Evolutionary conservation across 768 basidiomycete genomes (phyloP), one percentile per base, ranked within the genome.

Genomic region (button mushroom (Agaricus bisporus)): DNA sequence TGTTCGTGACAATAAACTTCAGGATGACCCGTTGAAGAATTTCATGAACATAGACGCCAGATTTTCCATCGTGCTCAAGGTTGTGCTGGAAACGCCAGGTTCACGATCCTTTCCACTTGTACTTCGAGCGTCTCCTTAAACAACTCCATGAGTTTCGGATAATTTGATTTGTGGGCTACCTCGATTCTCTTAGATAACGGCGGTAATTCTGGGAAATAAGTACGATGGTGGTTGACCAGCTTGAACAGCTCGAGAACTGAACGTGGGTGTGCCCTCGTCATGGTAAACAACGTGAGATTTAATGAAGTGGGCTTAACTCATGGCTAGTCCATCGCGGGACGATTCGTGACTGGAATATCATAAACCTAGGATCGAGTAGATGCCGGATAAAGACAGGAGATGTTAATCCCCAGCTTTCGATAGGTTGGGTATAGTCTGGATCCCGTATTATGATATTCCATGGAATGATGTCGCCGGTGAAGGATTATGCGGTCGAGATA

Each of bases 181-280:
- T 14, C 20, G 26, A 36, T 45, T 7, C 11, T 11, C 6, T 26
- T 10, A 4, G 22, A n/a, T 1, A 56, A 10, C 5, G 41, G 12
- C 10, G 56, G 56, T 22, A 36, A 15, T 32, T 32, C 32, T 18
- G n/a, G 4, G 11, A n/a, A 5, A 26, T 20, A 51, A 14, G 7
- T 9, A 29, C 5, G 35, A 29, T 15, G 22, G 22, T 38, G 52
- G 41, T 15, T 17, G 14, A 18, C 52, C 48, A 20, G 14, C 32
- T 0, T 41, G 49, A 46, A 57, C 42, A 49, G 51, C 52, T 8
- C 42, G 41, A n/a, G 56, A 52, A 35, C 50, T 54, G n/a, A 54
- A 57, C 39, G 41, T 29, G 1, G 48, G 28, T 11, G 56, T 57
- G 8, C 56, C 48, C 56, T 57, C 9, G 4, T 20, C 14, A 18